These are phyloP conservation scores for Clavispora carvajalis DNA, from an alignment of 805 yeast species.

Conservation along the genomic window DNA sequence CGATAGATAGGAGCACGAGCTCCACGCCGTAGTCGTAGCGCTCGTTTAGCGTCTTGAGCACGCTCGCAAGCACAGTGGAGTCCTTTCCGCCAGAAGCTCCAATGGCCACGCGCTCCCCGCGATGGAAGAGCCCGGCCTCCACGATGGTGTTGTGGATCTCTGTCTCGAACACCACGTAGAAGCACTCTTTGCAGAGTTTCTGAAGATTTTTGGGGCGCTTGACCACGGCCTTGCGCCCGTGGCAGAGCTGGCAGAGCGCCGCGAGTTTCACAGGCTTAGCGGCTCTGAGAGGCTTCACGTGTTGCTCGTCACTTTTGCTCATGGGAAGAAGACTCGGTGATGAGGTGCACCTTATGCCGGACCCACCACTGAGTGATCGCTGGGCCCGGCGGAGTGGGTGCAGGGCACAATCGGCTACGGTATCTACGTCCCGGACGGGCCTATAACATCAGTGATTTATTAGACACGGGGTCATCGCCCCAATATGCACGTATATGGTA, in stretches of 20 bases:
- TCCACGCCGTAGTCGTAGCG: slow-evolving; percentile 84
- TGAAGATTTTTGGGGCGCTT: slow-evolving; percentile 89
- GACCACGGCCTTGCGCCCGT: slow-evolving; percentile 74
- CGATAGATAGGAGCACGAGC: slow-evolving; percentile 78
- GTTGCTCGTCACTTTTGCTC: no score
- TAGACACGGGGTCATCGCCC: slow-evolving; percentile 1
- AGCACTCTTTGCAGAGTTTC: slow-evolving; percentile 86
- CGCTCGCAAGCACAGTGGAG: slow-evolving; percentile 89
- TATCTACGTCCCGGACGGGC: no score
- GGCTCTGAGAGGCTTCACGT: no score
- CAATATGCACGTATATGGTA: slow-evolving; percentile 1
- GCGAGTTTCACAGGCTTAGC: slow-evolving; percentile 38
- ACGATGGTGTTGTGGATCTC: slow-evolving; percentile 90
- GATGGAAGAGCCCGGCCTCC: slow-evolving; percentile 59
- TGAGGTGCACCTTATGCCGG: neutral
- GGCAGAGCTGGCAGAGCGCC: slow-evolving; percentile 77
- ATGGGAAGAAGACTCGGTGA: neutral
- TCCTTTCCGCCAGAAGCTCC: slow-evolving; percentile 99
- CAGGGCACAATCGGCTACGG: no score
- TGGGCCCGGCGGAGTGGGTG: no score
- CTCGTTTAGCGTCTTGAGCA: slow-evolving; percentile 82
- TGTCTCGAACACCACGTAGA: slow-evolving; percentile 85
- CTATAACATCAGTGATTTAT: neutral
- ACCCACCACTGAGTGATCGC: neutral
- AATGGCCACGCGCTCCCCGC: slow-evolving; percentile 87